phyloP scores from a whole-genome alignment of 2,329 filamentous ascomycete genomes.

The Lojkania enalia region DNA sequence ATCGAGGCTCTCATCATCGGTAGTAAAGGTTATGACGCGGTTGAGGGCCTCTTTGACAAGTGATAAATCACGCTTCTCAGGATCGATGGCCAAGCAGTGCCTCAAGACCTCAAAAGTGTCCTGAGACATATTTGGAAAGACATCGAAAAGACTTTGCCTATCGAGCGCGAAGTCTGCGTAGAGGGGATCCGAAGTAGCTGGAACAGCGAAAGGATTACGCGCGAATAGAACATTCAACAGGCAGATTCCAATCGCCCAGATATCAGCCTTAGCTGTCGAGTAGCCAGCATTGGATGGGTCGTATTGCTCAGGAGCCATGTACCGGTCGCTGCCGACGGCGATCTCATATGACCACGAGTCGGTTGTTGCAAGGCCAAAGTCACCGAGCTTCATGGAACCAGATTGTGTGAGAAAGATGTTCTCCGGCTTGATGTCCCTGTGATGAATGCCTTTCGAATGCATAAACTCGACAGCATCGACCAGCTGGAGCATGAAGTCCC shows the following conservation, averaged over 20 bases:
- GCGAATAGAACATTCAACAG: conserved; percentile 96
- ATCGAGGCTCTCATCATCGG: conserved; percentile 85
- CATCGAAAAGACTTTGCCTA: conserved; percentile 94
- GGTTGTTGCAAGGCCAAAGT: conserved; percentile 90
- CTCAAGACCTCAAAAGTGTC: conserved; percentile 95
- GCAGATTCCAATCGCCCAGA: conserved; percentile 97
- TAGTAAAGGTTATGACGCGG: conserved; percentile 87
- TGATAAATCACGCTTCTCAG: conserved; percentile 79
- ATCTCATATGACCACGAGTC: conserved; percentile 90
- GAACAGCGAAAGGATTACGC: conserved; percentile 91
- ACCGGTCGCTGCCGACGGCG: conserved; percentile 94
- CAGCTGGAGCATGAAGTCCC: conserved; percentile 94
- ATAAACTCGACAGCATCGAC: conserved; percentile 88
- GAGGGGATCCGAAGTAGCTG: conserved; percentile 85
- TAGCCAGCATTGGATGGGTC: conserved; percentile 87
- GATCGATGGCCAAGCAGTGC: conserved; percentile 88
- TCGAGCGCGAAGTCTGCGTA: conserved; percentile 93
- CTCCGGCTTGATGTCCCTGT: conserved; percentile 98
- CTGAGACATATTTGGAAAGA: conserved; percentile 98
- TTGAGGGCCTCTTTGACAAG: conserved; percentile 77
- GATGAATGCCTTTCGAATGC: conserved; percentile 88
- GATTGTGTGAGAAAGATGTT: conserved; percentile 93
- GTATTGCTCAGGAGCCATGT: conserved; percentile 99
- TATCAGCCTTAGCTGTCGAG: conserved; percentile 87
- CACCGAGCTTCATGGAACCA: conserved; percentile 92